Conservation (phyloP, 352 stramenopile species). For the Phytophthora citricola region DNA sequence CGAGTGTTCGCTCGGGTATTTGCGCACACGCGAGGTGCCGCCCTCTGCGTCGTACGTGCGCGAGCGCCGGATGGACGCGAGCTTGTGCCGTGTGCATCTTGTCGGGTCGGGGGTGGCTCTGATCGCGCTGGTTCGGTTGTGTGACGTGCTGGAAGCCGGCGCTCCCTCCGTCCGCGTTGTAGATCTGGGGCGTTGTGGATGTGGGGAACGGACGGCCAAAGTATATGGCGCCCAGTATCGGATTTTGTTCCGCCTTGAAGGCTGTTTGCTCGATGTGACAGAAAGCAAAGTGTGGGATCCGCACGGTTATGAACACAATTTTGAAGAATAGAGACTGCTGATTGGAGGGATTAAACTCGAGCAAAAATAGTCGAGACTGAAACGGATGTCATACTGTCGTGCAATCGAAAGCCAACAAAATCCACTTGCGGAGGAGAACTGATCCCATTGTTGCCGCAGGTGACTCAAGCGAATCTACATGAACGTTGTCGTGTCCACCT, state of each 20-base stretch:
- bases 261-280: conserved; percentile 23
- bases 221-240: conserved; percentile 23
- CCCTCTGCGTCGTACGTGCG: conserved; percentile 47
- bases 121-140: conserved; percentile 31
- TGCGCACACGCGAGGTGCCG: conserved; percentile 16
- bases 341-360: conserved; percentile 24
- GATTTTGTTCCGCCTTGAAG: conserved; percentile 26
- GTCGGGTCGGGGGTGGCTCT: not conserved
- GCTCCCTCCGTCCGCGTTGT: conserved; percentile 21
- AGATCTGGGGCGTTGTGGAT: conserved; percentile 19
- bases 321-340: not conserved
- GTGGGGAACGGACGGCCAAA: conserved; percentile 11
- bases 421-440: conserved; percentile 2
- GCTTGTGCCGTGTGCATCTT: conserved; percentile 75
- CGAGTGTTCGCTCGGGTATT: conserved; percentile 45
- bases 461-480: conserved; percentile 5
- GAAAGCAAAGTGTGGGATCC: conserved; percentile 20
- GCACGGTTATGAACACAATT: not conserved
- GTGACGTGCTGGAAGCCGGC: conserved; percentile 11
- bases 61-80: conserved; percentile 59
- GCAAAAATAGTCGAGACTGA: conserved; percentile 13
- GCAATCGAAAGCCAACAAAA: conserved; percentile 23
- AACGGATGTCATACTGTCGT: conserved; percentile 19
- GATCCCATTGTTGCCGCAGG: no score
- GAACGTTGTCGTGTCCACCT: conserved; percentile 12